Evolutionary conservation across 805 yeast genomes (phyloP), one percentile per base, ranked within the genome.

Genomic region (Wickerhamomyces strasburgensis): DNA sequence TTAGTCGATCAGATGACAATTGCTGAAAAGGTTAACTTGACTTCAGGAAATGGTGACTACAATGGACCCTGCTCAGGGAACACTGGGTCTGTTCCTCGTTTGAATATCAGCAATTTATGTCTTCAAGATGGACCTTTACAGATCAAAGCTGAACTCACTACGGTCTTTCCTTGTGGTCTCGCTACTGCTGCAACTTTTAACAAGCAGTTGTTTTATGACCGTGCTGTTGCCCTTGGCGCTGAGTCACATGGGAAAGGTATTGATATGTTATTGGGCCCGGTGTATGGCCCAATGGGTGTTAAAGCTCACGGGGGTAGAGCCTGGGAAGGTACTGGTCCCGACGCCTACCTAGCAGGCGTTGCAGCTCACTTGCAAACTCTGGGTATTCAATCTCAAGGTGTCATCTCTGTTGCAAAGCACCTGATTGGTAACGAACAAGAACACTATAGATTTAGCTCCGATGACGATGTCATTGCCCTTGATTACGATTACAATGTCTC

Each of bases 91-190:
- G 69, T 76, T 31, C 78, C 77, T 16, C 56, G 81, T 21, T 57
- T 76, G 19, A 73, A 72, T 6, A 71, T 75, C 35, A 74, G 76
- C 4, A 64, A 72, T 8, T 53, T 78, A 11, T 78, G 84, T 46
- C 61, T 76, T 19, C 82, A 77, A 47, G 82, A 78, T 57, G 81
- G 80, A 5, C 80, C 81, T 5, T 67, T 71, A 43, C 84, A 84
- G 8, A 74, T 77, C 14, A 60, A 80, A 39, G 69, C 82, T 6
- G 83, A 77, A 48, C 69, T 69, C 47, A 71, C 68, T 19, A 72
- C 81, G 1, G 65, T 68, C 26, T 78, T 70, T 40, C 82, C 84
- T 1, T 68, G 78, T 2, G 84, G 80, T 1, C 48, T 77, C 26
- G 78, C 82, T 6, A 58, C 75, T 4, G 84, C 76, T 2, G 60